Evolutionary conservation across 371 early-diverging fungal genomes (phyloP).

Genomic region (Mucor piriformis): DNA sequence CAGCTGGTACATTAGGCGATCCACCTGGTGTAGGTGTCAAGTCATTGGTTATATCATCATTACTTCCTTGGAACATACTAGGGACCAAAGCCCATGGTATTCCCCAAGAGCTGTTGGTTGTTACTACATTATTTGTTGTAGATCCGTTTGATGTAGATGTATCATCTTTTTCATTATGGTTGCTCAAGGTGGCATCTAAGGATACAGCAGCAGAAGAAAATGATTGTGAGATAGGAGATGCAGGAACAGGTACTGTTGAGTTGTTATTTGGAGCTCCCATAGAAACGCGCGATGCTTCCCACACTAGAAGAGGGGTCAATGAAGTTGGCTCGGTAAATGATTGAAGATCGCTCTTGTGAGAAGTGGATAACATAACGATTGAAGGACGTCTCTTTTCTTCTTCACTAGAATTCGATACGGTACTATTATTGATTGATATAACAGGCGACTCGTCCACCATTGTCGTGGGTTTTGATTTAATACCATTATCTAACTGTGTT

Average conservation of each 20-base stretch:
- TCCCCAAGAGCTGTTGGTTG: constrained; percentile 29
- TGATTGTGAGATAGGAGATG: constrained; percentile 30
- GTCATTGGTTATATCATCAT: constrained; percentile 11
- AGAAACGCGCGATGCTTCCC: constrained; percentile 42
- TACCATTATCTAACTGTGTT: not conserved
- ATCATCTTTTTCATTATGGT: constrained; percentile 5
- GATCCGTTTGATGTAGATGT: too few species aligned
- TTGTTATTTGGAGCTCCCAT: constrained; percentile 12
- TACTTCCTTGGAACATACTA: constrained; percentile 31
- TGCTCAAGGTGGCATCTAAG: constrained; percentile 8
- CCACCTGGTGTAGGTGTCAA: constrained; percentile 15
- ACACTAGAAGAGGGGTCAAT: constrained; percentile 42
- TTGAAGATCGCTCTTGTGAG: constrained; percentile 29
- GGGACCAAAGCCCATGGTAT: constrained; percentile 55
- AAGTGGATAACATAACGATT: constrained; percentile 42
- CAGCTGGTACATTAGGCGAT: constrained; percentile 14
- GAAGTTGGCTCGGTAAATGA: constrained; percentile 43
- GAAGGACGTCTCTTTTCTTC: constrained; percentile 12
- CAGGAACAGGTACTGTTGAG: constrained; percentile 26
- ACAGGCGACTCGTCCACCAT: constrained; percentile 4
- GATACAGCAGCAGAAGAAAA: constrained; percentile 20
- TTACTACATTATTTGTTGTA: not conserved
- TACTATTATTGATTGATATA: constrained; percentile 3
- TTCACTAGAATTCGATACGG: not conserved
- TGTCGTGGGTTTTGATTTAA: constrained; percentile 11